Evolutionary conservation across 2,329 filamentous ascomycete species (phyloP), one percentile per base, ranked within the genome.

Genomic region (Coniochaeta sp.): DNA sequence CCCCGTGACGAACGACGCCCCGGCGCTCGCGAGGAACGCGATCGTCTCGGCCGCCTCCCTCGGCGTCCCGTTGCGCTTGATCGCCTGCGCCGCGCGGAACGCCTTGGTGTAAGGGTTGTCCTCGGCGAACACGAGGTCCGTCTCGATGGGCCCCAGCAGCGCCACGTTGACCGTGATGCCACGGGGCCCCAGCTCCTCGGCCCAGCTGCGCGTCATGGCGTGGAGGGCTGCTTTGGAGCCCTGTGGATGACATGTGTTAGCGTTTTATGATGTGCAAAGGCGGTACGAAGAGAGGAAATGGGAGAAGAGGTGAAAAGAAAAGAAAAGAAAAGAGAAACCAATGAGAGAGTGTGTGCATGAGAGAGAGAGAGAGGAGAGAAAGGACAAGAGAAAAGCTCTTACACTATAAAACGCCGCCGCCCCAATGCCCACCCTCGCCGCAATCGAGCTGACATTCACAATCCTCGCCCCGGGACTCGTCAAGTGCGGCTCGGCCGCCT

Each of bases 51-150:
- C 66, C 17, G 60, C 54, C 55, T 68, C 65, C 10, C 44, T 26
- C 9, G 66, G 52, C 30, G 64, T 62, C 26, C 64, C 66, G 56
- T 63, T 64, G 44, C 66, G 65, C 62, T 66, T 66, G 19, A 68
- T 59, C 58, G 61, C 58, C 62, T 65, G 63, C 36, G 63, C 59
- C 22, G 22, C 34, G 40, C 63, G 63, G 59, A 65, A 63, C 36
- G 58, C 59, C 32, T 55, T 17, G 1, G 55, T 56, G 44, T 60
- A 59, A 30, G 60, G 60, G 57, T 60, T 61, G 36, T 64, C 64
- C 40, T 68, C 63, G 44, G 62, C 54, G 22, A 65, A 61, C 55
- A 57, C 56, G 9, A 65, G 38, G 50, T 65, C 64, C 19, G 63
- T 64, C 12, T 61, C 62, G 47, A 63, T 61, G 40, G 64, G 63